A percentile compares a stretch with the other conserved stretches of the same genome.
Evolutionary conservation across 2,329 filamentous ascomycete genomes (phyloP).

Genomic region (Hypoxylon sp.): DNA sequence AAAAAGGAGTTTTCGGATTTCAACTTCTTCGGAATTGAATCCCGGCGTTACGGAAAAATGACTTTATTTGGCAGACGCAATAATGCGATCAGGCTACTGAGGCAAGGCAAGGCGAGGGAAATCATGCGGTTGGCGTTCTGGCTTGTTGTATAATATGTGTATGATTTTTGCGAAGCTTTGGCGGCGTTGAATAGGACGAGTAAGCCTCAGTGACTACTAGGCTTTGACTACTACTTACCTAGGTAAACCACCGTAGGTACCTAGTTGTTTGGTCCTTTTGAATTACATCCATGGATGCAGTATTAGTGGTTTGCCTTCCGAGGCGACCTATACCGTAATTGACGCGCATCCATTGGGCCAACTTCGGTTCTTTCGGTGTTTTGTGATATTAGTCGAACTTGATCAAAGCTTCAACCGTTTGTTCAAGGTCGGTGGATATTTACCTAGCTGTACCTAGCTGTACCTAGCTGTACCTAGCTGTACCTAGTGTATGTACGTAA

Average conservation of each 20-base stretch:
- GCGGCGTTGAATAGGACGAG: background rate
- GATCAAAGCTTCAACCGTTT: background rate
- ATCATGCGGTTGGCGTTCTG: constrained; percentile 19
- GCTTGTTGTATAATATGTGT: background rate
- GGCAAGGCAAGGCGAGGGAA: constrained; percentile 7
- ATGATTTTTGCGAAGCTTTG: background rate
- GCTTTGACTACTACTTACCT: background rate
- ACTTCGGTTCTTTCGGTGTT: background rate
- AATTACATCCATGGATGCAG: background rate
- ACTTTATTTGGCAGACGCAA: constrained; percentile 6
- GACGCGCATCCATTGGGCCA: background rate
- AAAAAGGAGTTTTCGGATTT: constrained; percentile 7
- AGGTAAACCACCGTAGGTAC: background rate
- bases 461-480: no score
- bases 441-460: no score
- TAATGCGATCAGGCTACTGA: background rate
- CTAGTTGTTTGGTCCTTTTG: background rate
- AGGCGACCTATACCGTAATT: background rate
- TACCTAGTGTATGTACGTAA: background rate
- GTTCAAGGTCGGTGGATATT: background rate
- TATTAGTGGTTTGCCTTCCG: background rate
- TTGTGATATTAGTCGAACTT: background rate
- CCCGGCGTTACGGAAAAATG: constrained; percentile 23
- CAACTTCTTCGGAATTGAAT: background rate
- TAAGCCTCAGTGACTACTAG: background rate